Conservation (phyloP, 2,329 filamentous ascomycete species). For the Sclerotinia subarctica region DNA sequence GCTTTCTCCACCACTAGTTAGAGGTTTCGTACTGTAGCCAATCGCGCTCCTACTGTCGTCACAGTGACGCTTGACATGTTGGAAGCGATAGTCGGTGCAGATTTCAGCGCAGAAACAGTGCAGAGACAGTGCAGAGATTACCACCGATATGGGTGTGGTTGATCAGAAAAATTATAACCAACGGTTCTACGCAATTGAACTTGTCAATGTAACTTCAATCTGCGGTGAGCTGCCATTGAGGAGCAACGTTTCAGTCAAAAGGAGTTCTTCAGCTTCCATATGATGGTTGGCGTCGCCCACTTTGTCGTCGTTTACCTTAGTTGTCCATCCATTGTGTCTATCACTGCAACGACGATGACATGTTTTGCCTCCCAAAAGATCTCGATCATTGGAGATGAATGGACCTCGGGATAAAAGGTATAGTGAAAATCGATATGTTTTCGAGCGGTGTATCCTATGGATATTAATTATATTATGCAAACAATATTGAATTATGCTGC, state of each 20-base stretch:
- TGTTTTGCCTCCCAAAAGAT: neutral
- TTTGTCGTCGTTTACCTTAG: conserved; percentile 18
- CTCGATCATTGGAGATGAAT: conserved; percentile 1
- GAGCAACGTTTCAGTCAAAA: conserved; percentile 21
- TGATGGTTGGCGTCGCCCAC: conserved; percentile 17
- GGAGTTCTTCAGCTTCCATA: conserved; percentile 19
- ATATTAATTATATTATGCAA: conserved; percentile 11
- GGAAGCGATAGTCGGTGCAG: conserved; percentile 10
- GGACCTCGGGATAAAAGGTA: conserved; percentile 8
- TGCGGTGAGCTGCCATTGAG: conserved; percentile 16
- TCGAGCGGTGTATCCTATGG: conserved; percentile 11
- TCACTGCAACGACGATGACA: conserved; percentile 1
- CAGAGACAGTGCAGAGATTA: neutral
- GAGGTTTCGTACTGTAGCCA: conserved; percentile 17
- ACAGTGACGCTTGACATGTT: conserved; percentile 9
- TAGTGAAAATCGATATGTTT: neutral
- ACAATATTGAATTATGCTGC: conserved; percentile 16
- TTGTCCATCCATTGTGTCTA: conserved; percentile 8
- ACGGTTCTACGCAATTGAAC: conserved; percentile 1
- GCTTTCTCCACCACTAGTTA: conserved; percentile 11
- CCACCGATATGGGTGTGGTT: conserved; percentile 15
- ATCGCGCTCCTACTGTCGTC: conserved; percentile 11
- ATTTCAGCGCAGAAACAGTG: conserved; percentile 11
- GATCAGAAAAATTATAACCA: conserved; percentile 3
- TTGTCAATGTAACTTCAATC: conserved; percentile 11